Base-by-base conservation (phyloP, 495 filamentous ascomycete genomes). In the Aspergillus incahuasiensis region DNA sequence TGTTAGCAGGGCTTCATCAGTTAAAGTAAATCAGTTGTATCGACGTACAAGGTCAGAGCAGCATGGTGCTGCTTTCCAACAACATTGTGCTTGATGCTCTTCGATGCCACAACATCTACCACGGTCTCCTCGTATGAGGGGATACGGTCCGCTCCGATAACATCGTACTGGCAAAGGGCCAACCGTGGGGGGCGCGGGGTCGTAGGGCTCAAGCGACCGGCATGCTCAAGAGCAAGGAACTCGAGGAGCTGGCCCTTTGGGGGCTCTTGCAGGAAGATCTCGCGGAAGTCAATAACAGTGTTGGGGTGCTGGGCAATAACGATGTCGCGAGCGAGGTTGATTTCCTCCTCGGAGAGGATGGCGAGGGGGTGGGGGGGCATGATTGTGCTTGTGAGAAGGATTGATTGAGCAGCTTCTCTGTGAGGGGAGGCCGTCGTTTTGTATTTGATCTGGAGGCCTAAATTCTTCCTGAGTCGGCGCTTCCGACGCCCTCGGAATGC, bases 91-190 rank as follows among this genome's bases (percentile, higher is more conserved):
- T 72, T 69, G 8, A 82, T 64, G 13, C 81, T 72, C 56, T 73
- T 67, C 1, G 70, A 71, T 20, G 65, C 61, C 4, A 67, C 74
- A 24, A 89, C 57, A 62, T 89, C 84, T 11, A 90, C 78, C 39
- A 86, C 64, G 0, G 84, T 81, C 62, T 89, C 84, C 47, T 78
- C 74, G 52, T 84, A 86, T 34, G 80, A 74, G 18, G 77, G 73
- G n/a, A 80, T 72, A 13, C 75, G 77, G 53, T 86, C 82, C 25
- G 68, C 55, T 6, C 76, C 76, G 56, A 88, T 79, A 43, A 83
- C 77, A 69, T 90, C 86, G 68, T 88, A 88, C 50, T 86, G 73
- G 19, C 84, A 78, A 44, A 78, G 73, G n/a, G 86, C 85, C 38
- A 83, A 66, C 45, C 86, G 79, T 5, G 78, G 72, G 6, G 85